Conservation (phyloP, 169 alveolate genomes). For the Plasmodium cynomolgi region DNA sequence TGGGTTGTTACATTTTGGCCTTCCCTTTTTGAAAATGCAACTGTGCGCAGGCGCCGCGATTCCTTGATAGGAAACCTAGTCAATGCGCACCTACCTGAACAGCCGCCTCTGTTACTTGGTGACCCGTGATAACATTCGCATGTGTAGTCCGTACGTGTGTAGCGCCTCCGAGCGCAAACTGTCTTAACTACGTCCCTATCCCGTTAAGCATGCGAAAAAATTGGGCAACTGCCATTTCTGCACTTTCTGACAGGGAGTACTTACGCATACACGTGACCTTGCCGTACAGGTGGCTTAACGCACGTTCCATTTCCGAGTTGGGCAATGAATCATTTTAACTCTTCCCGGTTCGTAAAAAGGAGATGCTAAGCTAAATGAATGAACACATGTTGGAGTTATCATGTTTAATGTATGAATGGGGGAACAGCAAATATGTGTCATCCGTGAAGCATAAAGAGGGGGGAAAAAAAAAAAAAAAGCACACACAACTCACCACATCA, state of each 20-base stretch:
- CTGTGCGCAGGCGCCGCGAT: background rate
- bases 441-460: background rate
- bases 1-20: background rate
- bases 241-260: background rate
- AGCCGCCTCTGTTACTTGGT: background rate
- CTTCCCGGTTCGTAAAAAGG: constrained; percentile 5
- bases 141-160: background rate
- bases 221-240: background rate
- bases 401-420: background rate
- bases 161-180: background rate
- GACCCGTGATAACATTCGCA: background rate
- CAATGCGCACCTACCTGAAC: background rate
- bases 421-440: background rate
- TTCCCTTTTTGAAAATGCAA: background rate
- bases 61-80: background rate
- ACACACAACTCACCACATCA: background rate
- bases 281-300: background rate
- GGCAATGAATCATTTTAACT: background rate
- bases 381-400: background rate
- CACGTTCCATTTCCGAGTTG: background rate
- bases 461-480: background rate
- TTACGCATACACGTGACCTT: background rate
- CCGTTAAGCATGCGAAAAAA: background rate
- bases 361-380: background rate
- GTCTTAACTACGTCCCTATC: background rate